A percentile compares a stretch with the other conserved stretches of the same genome.
Evolutionary conservation across 306 rosid species (phyloP).

Genomic region (Alnus glutinosa): DNA sequence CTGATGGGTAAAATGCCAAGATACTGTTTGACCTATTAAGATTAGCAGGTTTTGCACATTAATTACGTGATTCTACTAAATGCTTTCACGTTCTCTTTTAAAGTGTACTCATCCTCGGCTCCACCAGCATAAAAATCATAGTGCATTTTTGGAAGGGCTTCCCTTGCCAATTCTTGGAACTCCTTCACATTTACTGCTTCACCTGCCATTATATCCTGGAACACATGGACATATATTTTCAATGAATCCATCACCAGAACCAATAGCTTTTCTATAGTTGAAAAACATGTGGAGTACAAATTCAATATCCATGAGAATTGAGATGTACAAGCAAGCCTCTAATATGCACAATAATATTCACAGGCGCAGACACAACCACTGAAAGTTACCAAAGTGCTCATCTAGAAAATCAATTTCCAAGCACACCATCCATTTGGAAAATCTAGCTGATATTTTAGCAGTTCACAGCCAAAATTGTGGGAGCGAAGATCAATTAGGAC

Average conservation of each 20-base stretch:
- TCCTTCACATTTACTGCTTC: conserved; percentile 60
- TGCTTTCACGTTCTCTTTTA: conserved; percentile 58
- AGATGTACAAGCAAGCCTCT: not conserved
- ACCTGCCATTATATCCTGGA: conserved; percentile 48
- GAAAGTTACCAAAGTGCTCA: not conserved
- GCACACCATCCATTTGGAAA: not conserved
- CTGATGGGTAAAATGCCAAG: not conserved
- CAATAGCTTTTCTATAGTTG: too few species aligned
- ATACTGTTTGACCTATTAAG: not conserved
- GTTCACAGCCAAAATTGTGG: not conserved
- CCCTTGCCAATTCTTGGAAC: conserved; percentile 58
- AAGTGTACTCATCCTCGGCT: conserved; percentile 61
- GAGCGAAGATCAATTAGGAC: not conserved
- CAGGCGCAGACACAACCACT: not conserved
- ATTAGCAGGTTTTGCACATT: not conserved
- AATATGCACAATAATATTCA: too few species aligned
- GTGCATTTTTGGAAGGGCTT: conserved; percentile 59
- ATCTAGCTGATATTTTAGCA: not conserved
- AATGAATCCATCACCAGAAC: too few species aligned
- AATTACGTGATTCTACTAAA: conserved; percentile 54
- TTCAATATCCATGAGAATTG: not conserved
- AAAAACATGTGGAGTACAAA: too few species aligned
- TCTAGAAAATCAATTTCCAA: not conserved
- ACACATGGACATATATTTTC: conserved; percentile 22
- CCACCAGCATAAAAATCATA: conserved; percentile 63